Percentiles rank a stretch among this genome's conserved stretches.
Conservation (phyloP, 202 grass and related monocot species). For the Brachypodium distachyon region DNA sequence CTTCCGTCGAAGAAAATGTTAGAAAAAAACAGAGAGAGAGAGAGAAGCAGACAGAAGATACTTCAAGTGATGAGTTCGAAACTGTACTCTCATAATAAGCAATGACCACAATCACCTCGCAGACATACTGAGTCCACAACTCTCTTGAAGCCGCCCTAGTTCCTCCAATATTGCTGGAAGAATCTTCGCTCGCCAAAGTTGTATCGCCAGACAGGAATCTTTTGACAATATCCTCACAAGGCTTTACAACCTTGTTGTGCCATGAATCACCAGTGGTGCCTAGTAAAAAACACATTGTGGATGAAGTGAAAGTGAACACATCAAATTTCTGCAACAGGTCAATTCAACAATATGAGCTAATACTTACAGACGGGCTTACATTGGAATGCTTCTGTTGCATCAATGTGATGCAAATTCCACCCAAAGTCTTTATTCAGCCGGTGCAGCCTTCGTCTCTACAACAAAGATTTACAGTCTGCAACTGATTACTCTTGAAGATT, state of each 20-base stretch:
- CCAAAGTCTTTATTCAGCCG: constrained; percentile 62
- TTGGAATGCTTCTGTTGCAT: constrained; percentile 77
- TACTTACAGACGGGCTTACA: constrained; percentile 27
- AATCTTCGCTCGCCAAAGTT: constrained; percentile 1
- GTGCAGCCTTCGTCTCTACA: constrained; percentile 57
- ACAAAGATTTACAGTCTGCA: constrained; percentile 7
- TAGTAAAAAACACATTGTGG: constrained; percentile 17
- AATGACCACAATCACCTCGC: constrained; percentile 39
- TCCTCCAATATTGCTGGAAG: neutral
- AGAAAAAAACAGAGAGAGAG: neutral
- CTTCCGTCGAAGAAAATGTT: neutral
- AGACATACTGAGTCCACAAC: constrained; percentile 75
- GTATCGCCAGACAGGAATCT: constrained; percentile 39
- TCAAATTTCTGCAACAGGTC: neutral
- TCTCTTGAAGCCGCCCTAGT: constrained; percentile 34
- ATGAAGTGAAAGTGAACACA: neutral
- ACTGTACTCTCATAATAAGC: neutral
- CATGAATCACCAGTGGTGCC: constrained; percentile 47
- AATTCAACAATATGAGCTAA: neutral
- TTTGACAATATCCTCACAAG: constrained; percentile 45
- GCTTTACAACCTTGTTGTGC: constrained; percentile 45
- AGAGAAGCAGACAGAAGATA: neutral
- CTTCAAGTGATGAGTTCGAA: neutral
- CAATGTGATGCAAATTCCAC: constrained; percentile 69
- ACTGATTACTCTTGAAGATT: neutral